Conservation (phyloP, 345 rosid species). For the Cochlearia excelsa region DNA sequence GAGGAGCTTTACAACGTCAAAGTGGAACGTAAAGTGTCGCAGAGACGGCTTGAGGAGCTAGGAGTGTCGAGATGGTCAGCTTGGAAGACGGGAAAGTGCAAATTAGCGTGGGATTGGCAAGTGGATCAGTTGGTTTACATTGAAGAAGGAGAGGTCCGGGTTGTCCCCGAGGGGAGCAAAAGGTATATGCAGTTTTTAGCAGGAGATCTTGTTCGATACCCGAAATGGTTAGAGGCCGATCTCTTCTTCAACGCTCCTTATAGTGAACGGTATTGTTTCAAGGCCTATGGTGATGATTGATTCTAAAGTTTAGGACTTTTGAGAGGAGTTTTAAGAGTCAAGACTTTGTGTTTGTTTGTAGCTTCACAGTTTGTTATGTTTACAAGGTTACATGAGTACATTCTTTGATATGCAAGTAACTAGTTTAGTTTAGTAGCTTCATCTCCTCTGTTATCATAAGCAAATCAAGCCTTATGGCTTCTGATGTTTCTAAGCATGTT, state of each 20-base stretch:
- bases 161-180: conserved; percentile 82
- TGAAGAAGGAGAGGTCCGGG: conserved; percentile 96
- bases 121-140: conserved; percentile 91
- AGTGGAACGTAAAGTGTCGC: conserved; percentile 66
- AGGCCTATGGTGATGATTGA: conserved; percentile 79
- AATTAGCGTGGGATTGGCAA: conserved; percentile 92
- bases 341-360: too few relatives aligned
- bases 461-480: background rate
- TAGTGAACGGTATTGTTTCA: conserved; percentile 78
- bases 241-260: conserved; percentile 83
- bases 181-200: conserved; percentile 74
- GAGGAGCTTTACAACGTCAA: conserved; percentile 79
- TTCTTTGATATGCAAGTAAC: too few relatives aligned
- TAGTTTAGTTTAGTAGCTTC: too few relatives aligned
- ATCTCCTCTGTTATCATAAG: background rate
- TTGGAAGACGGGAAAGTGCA: conserved; percentile 86
- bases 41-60: conserved; percentile 54
- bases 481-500: background rate
- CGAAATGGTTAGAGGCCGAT: conserved; percentile 96
- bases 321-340: too few relatives aligned
- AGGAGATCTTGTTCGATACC: conserved; percentile 86
- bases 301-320: background rate
- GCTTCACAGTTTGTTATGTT: too few relatives aligned
- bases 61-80: conserved; percentile 80
- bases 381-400: too few relatives aligned